phyloP scores from a whole-genome alignment of 2,329 filamentous ascomycete species.

The Fusarium illudens region DNA sequence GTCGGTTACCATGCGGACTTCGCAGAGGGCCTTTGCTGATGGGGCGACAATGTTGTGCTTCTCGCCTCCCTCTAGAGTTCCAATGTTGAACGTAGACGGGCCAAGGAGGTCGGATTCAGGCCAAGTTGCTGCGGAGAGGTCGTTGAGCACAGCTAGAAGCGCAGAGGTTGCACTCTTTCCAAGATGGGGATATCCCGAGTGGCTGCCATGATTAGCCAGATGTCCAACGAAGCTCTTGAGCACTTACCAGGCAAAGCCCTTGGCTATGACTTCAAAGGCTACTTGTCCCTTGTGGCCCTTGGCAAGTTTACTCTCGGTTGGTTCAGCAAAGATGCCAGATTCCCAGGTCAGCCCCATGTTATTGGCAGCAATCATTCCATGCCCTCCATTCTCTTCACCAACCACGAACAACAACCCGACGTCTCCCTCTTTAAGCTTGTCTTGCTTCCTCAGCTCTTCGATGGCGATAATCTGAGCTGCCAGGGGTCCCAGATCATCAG shows the following conservation, averaged over 20 bases:
- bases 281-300: constrained; percentile 76
- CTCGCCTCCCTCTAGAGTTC: constrained; percentile 50
- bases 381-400: constrained; percentile 73
- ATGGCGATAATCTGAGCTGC: constrained; percentile 75
- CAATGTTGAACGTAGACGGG: constrained; percentile 51
- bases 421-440: constrained; percentile 45
- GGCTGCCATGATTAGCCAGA: constrained; percentile 35
- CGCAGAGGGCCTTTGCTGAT: constrained; percentile 50
- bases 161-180: constrained; percentile 23
- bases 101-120: constrained; percentile 50
- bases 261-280: constrained; percentile 64
- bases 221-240: neutral
- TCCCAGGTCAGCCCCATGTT: constrained; percentile 61
- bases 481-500: constrained; percentile 71
- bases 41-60: constrained; percentile 52
- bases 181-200: constrained; percentile 33
- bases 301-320: constrained; percentile 75
- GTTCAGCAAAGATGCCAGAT: constrained; percentile 76
- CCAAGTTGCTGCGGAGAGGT: constrained; percentile 41
- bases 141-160: constrained; percentile 21
- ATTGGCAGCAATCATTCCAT: constrained; percentile 68
- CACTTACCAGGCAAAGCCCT: constrained; percentile 60
- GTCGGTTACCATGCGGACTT: constrained; percentile 49
- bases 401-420: constrained; percentile 62
- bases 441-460: constrained; percentile 26